Conservation (phyloP, 2,329 filamentous ascomycete species). For the Penicillium sp. region DNA sequence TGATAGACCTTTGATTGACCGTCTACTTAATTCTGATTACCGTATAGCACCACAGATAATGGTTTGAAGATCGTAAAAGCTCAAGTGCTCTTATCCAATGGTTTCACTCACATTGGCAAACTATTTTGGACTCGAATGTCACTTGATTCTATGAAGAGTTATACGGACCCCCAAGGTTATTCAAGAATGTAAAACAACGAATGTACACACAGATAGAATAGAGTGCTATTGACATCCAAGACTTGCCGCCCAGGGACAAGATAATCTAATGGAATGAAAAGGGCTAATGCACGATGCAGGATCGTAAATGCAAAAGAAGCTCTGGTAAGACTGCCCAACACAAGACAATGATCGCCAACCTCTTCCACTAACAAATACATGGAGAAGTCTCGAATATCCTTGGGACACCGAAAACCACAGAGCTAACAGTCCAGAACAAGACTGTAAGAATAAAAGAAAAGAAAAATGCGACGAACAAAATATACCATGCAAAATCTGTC, state of each 20-base stretch:
- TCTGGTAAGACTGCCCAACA: neutral
- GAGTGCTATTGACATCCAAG: constrained; percentile 1
- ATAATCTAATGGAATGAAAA: constrained; percentile 5
- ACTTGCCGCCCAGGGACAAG: neutral
- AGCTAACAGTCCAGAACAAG: neutral
- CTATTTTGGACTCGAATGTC: neutral
- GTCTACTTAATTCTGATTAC: too few species aligned
- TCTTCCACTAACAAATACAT: neutral
- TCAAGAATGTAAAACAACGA: neutral
- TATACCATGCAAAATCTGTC: constrained; percentile 2
- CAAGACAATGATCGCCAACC: neutral
- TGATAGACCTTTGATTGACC: too few species aligned
- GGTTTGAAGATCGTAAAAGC: too few species aligned
- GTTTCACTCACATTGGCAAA: too few species aligned
- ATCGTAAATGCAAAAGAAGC: neutral
- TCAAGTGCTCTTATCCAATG: too few species aligned
- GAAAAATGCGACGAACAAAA: constrained; percentile 10
- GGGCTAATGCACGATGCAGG: constrained; percentile 13
- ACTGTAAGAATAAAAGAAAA: neutral
- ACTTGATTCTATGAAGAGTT: neutral
- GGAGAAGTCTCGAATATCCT: neutral
- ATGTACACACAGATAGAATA: neutral
- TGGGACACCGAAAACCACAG: neutral
- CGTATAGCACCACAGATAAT: too few species aligned
- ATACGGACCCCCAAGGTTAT: neutral